These are phyloP conservation scores for Hypoxylon sp. DNA, from an alignment of 2,329 filamentous ascomycete species.

Conservation along the genomic window DNA sequence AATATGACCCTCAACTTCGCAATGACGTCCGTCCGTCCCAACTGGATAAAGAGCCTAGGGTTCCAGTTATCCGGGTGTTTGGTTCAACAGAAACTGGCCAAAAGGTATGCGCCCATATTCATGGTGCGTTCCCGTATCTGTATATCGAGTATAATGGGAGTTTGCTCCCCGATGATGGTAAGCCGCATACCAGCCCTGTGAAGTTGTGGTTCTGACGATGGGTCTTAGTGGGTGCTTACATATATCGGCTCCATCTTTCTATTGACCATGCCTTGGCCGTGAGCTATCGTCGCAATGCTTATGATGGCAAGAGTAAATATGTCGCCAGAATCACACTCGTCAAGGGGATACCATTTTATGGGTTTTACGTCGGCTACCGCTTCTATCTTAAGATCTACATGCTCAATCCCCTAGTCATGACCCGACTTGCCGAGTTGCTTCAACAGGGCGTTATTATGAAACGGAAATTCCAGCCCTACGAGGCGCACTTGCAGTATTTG, in stretches of 20 bases:
- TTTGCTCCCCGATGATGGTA: conserved; percentile 77
- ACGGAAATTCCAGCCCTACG: conserved; percentile 88
- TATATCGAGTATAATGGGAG: conserved; percentile 87
- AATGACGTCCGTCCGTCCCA: conserved; percentile 73
- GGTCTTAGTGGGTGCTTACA: conserved; percentile 77
- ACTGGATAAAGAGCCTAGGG: conserved; percentile 74
- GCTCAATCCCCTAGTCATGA: conserved; percentile 88
- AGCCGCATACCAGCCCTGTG: conserved; percentile 51
- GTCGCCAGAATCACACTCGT: conserved; percentile 92
- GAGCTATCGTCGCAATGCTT: conserved; percentile 83
- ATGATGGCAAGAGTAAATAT: conserved; percentile 76
- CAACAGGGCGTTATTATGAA: conserved; percentile 91
- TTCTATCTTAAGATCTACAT: conserved; percentile 96
- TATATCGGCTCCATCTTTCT: conserved; percentile 82
- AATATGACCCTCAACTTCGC: conserved; percentile 84
- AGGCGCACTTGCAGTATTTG: conserved; percentile 92
- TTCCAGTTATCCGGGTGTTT: conserved; percentile 91
- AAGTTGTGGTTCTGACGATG: conserved; percentile 27
- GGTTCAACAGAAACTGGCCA: conserved; percentile 94
- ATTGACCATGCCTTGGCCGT: conserved; percentile 92
- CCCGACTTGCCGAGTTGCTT: conserved; percentile 87
- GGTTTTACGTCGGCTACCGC: conserved; percentile 91
- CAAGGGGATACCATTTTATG: conserved; percentile 96
- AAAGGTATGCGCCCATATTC: conserved; percentile 95
- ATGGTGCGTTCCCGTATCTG: conserved; percentile 96